These are phyloP conservation scores for Madurella mycetomatis DNA, from an alignment of 2,329 filamentous ascomycete species.

Conservation along the genomic window DNA sequence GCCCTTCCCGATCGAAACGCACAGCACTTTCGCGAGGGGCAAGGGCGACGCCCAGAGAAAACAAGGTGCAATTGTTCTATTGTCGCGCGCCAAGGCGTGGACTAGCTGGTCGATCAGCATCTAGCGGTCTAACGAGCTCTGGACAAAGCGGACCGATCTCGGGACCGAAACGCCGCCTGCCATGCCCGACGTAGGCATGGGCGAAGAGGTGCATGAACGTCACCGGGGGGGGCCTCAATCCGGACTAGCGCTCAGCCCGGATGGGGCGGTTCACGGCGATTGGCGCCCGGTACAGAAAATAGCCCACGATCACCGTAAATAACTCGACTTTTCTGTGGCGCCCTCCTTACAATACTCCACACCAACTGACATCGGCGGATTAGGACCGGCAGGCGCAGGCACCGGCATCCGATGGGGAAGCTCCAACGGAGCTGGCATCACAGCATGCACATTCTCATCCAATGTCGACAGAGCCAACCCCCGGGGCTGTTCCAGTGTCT, in stretches of 20 bases:
- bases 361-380: neutral
- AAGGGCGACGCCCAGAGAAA: neutral
- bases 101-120: neutral
- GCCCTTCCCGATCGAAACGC: neutral
- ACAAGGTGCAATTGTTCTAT: neutral
- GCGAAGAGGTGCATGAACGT: neutral
- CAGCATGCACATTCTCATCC: neutral
- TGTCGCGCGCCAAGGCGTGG: neutral
- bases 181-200: neutral
- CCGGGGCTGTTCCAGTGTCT: conserved; percentile 1
- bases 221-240: too few relatives aligned
- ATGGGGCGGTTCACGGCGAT: conserved; percentile 6
- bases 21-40: neutral
- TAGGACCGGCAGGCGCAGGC: neutral
- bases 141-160: neutral
- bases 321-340: neutral
- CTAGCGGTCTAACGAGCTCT: neutral
- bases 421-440: neutral
- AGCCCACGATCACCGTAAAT: neutral
- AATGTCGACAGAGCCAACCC: neutral
- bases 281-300: conserved; percentile 8
- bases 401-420: neutral
- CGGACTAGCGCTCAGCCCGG: neutral
- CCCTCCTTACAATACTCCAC: neutral
- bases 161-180: conserved; percentile 5